phyloP scores from a whole-genome alignment of 169 alveolate genomes.

The Cryptosporidium parvum region DNA sequence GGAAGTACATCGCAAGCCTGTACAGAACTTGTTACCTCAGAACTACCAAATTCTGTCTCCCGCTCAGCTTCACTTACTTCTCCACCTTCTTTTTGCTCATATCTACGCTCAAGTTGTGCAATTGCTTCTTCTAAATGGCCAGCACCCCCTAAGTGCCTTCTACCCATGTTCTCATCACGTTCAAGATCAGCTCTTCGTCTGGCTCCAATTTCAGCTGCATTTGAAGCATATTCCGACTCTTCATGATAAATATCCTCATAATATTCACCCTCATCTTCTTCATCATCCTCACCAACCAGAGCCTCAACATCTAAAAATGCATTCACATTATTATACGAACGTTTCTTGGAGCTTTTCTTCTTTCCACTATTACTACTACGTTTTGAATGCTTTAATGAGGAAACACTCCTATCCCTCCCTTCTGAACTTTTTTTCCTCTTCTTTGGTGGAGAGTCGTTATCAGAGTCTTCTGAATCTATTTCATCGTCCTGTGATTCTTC shows the following conservation, averaged over 20 bases:
- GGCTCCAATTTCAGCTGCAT: constrained; percentile 77
- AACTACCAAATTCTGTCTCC: constrained; percentile 79
- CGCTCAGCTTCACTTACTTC: constrained; percentile 80
- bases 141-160: constrained; percentile 86
- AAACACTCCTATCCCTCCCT: neutral
- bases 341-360: constrained; percentile 18
- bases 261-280: constrained; percentile 86
- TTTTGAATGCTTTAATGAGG: neutral
- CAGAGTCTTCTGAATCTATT: constrained; percentile 4
- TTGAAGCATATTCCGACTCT: constrained; percentile 80
- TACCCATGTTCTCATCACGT: constrained; percentile 63
- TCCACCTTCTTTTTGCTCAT: constrained; percentile 86
- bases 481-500: constrained; percentile 6
- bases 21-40: constrained; percentile 58
- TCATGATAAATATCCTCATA: constrained; percentile 84
- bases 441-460: constrained; percentile 17
- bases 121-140: constrained; percentile 87
- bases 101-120: constrained; percentile 85
- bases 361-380: neutral
- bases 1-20: constrained; percentile 78
- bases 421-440: neutral
- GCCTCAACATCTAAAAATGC: constrained; percentile 90
- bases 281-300: constrained; percentile 86
- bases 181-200: constrained; percentile 45
- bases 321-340: constrained; percentile 9